Evolutionary conservation across 371 early-diverging fungal species (phyloP).

Genomic region (Mortierella polycephala): DNA sequence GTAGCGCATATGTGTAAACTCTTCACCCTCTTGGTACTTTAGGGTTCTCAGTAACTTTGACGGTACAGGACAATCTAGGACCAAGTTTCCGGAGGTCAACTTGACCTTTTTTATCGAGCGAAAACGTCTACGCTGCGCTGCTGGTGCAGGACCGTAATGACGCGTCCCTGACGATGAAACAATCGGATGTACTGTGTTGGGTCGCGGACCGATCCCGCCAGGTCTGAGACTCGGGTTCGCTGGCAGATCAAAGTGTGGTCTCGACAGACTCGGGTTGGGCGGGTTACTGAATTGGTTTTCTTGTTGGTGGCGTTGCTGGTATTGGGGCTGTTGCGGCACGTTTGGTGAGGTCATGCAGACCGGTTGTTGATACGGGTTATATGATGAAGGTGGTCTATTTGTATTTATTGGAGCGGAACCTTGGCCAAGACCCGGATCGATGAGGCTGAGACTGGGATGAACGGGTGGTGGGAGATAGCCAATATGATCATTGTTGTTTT

Average conservation of each 20-base stretch:
- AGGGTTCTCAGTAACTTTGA: conserved; percentile 58
- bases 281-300: conserved; percentile 40
- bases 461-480: too few relatives aligned
- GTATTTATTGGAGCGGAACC: conserved; percentile 39
- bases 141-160: conserved; percentile 52
- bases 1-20: conserved; percentile 70
- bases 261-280: conserved; percentile 12
- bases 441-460: too few relatives aligned
- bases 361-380: conserved; percentile 53
- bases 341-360: conserved; percentile 34
- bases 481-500: too few relatives aligned
- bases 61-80: conserved; percentile 67
- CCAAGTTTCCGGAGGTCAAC: conserved; percentile 64
- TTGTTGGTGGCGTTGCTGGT: background rate
- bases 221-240: background rate
- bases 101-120: conserved; percentile 56
- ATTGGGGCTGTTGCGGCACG: background rate
- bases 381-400: conserved; percentile 47
- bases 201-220: conserved; percentile 11
- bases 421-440: background rate
- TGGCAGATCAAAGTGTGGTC: conserved; percentile 35
- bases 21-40: conserved; percentile 58
- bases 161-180: conserved; percentile 30
- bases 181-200: conserved; percentile 2
- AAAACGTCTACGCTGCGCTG: conserved; percentile 49